Base-by-base conservation (phyloP, 352 stramenopile genomes). In the Thraustochytrium striatum region DNA sequence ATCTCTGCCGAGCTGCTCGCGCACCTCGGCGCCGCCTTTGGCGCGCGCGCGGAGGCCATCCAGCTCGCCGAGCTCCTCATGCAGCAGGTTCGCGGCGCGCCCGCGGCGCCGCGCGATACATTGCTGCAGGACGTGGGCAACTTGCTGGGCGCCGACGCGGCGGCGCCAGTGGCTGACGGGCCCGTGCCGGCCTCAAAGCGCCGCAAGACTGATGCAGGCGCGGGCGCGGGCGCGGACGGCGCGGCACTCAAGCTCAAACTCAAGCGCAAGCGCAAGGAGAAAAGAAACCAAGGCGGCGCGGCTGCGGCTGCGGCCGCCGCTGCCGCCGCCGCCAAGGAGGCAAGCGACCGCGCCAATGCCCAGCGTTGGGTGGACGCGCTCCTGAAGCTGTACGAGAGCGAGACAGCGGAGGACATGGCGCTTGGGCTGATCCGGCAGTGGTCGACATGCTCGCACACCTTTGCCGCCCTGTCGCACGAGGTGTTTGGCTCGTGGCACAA, bases 211-310 rank as follows among this genome's bases (percentile, higher is more conserved):
- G 39, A 5, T 13, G 39, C 39, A 47, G 5, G 13, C 5, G 39
- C 39, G 39, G 39, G 5, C 5, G 5, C 39, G 39, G 39, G 39
- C 39, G 39, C 39, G 39, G 13, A 13, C 5, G 39, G 5, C 5
- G 13, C 39, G 39, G 5, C 39, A 13, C 13, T 13, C 39, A 5
- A 47, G 39, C 39, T 47, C 39, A 47, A 47, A 13, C 5, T 13
- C 5, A 73, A 73, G 47, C 21, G 33, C n/a, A 73, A 73, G 62
- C 13, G 33, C 62, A 73, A 73, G 62, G 33, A 69, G 62, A 16
- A 55, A 55, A 55, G 62, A 73, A 7, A 73, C 62, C 1, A 73
- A 73, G 53, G 35, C 36, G 59, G 35, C 11, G 55, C 28, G 7
- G 61, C 28, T 25, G 61, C 61, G 7, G n/a, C n/a, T n/a, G 61